Percentiles rank a stretch among this genome's conserved stretches.
phyloP scores from a whole-genome alignment of 2,329 filamentous ascomycete species.

The Diplodia mutila region DNA sequence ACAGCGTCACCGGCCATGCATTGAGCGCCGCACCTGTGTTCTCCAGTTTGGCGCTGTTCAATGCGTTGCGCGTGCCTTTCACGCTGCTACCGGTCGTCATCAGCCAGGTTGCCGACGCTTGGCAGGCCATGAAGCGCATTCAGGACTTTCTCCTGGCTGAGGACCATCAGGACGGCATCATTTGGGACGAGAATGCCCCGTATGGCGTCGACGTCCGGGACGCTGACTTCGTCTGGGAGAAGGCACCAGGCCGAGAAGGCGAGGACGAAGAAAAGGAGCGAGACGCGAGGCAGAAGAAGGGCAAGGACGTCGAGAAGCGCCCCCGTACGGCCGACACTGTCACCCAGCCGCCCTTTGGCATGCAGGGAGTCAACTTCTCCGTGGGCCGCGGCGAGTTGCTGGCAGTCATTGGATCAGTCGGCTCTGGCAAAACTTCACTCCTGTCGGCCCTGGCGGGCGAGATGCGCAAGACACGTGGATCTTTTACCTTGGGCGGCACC shows the following conservation, averaged over 20 bases:
- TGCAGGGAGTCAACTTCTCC: constrained; percentile 68
- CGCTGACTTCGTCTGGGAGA: constrained; percentile 88
- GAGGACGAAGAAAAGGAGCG: constrained; percentile 20
- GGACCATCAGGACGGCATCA: constrained; percentile 75
- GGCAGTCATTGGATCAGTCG: constrained; percentile 82
- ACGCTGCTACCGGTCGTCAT: constrained; percentile 88
- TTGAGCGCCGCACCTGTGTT: constrained; percentile 81
- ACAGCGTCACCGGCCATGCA: constrained; percentile 63
- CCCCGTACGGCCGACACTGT: constrained; percentile 45
- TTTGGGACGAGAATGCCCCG: constrained; percentile 56
- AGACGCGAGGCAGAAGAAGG: constrained; percentile 35
- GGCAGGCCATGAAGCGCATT: constrained; percentile 80
- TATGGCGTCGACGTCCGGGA: constrained; percentile 68
- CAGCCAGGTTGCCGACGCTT: constrained; percentile 86
- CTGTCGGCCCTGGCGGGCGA: constrained; percentile 89
- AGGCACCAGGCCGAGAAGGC: constrained; percentile 56
- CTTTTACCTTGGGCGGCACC: constrained; percentile 74
- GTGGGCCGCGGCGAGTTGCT: constrained; percentile 76
- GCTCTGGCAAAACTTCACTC: constrained; percentile 87
- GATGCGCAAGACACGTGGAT: constrained; percentile 81
- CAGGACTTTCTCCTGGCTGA: constrained; percentile 87
- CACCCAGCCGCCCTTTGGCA: constrained; percentile 68
- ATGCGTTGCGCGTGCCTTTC: constrained; percentile 84
- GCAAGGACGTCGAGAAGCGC: constrained; percentile 52
- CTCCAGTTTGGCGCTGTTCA: constrained; percentile 92